phyloP scores from a whole-genome alignment of 306 rosid genomes.

The Ceratonia siliqua region DNA sequence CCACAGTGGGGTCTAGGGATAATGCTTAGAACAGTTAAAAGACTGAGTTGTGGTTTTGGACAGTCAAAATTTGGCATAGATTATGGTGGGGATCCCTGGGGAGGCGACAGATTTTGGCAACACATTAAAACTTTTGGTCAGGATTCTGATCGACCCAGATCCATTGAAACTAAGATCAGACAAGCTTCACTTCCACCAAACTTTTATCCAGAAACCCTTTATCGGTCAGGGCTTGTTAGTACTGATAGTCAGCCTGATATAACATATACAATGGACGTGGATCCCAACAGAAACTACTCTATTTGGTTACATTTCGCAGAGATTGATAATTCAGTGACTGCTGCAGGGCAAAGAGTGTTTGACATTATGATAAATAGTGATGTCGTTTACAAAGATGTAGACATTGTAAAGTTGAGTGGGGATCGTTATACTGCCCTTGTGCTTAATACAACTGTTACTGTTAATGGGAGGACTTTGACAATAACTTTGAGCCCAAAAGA shows the following conservation, averaged over 20 bases:
- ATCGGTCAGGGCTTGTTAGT: slow-evolving; percentile 72
- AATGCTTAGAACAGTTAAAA: slow-evolving; percentile 73
- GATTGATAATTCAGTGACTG: slow-evolving; percentile 60
- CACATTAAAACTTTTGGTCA: slow-evolving; percentile 54
- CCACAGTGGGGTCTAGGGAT: slow-evolving; percentile 56
- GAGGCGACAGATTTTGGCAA: slow-evolving; percentile 94
- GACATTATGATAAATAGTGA: slow-evolving; percentile 74
- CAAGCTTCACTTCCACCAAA: slow-evolving; percentile 71
- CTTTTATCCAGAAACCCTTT: slow-evolving; percentile 87
- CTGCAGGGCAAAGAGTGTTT: slow-evolving; percentile 76
- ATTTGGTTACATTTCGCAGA: slow-evolving; percentile 95
- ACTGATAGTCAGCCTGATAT: slow-evolving; percentile 66
- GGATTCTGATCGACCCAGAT: slow-evolving; percentile 59
- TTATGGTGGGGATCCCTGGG: slow-evolving; percentile 61
- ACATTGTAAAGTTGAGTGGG: slow-evolving; percentile 72
- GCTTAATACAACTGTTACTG: slow-evolving; percentile 70
- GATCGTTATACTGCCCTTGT: slow-evolving; percentile 74
- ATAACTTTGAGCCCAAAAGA: slow-evolving; percentile 63
- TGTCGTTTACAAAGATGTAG: slow-evolving; percentile 53
- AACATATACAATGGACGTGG: slow-evolving; percentile 74
- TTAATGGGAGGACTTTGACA: slow-evolving; percentile 79
- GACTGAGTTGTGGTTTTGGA: slow-evolving; percentile 81
- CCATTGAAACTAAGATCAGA: slow-evolving; percentile 68
- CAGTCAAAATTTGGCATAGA: slow-evolving; percentile 75
- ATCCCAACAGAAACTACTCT: slow-evolving; percentile 88